Conservation (phyloP, 2,329 filamentous ascomycete genomes). For the Emydomyces testavorans region DNA sequence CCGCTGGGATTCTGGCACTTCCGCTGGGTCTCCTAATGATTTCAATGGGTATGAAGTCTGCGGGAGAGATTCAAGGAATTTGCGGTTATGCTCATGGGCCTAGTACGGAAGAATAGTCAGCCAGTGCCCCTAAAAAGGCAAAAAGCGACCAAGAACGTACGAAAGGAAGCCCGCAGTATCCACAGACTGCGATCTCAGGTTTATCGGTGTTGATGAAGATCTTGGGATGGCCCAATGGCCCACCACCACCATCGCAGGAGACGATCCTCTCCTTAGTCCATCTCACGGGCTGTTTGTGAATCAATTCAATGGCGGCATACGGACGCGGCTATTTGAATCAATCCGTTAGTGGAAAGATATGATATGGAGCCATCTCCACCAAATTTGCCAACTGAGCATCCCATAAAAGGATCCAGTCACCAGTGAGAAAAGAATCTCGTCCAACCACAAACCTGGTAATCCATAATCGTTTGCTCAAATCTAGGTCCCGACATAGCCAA, state of each 20-base stretch:
- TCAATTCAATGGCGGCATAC: conserved; percentile 81
- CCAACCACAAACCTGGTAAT: conserved; percentile 59
- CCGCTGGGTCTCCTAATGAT: conserved; percentile 47
- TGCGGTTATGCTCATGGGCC: conserved; percentile 83
- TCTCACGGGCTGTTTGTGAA: conserved; percentile 87
- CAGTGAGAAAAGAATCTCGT: background rate
- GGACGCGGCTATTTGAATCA: conserved; percentile 61
- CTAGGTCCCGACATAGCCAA: conserved; percentile 84
- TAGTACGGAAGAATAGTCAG: conserved; percentile 30
- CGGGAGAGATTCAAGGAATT: conserved; percentile 70
- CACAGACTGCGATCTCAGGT: conserved; percentile 80
- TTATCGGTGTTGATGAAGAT: conserved; percentile 99
- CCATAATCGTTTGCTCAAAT: conserved; percentile 95
- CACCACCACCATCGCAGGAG: conserved; percentile 84
- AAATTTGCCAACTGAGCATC: background rate
- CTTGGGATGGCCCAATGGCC: conserved; percentile 75
- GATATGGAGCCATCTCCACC: background rate
- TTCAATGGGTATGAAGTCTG: conserved; percentile 69
- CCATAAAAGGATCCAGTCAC: background rate
- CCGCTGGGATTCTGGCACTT: conserved; percentile 48
- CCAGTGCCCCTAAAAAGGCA: background rate
- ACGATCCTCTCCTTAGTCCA: conserved; percentile 79
- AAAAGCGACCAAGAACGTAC: conserved; percentile 46
- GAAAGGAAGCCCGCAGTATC: conserved; percentile 86
- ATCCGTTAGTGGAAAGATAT: background rate